These are phyloP conservation scores for Letharia lupina DNA, from an alignment of 495 filamentous ascomycete genomes.

Conservation along the genomic window DNA sequence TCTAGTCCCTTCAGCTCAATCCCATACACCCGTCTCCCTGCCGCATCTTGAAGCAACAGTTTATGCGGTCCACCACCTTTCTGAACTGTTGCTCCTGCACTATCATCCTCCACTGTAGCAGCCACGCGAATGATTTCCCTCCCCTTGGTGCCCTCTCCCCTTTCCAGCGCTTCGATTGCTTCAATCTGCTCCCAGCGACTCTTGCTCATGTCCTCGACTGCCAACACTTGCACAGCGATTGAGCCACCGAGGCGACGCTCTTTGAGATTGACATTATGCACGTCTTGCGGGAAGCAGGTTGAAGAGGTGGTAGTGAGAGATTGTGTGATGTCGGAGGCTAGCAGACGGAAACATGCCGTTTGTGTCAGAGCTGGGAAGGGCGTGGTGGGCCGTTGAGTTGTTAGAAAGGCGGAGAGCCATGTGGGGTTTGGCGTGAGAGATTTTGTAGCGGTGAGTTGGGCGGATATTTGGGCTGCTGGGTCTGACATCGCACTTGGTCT, in stretches of 20 bases:
- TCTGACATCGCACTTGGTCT: conserved; percentile 30
- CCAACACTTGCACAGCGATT: conserved; percentile 71
- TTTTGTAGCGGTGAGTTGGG: conserved; percentile 38
- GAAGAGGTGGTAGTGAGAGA: conserved; percentile 43
- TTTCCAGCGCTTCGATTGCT: conserved; percentile 68
- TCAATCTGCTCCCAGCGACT: conserved; percentile 82
- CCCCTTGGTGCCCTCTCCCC: conserved; percentile 75
- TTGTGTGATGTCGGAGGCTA: conserved; percentile 64
- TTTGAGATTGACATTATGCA: conserved; percentile 43
- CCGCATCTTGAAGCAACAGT: conserved; percentile 71
- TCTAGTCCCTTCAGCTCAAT: conserved; percentile 63
- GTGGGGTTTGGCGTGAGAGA: conserved; percentile 36
- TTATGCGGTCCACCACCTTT: conserved; percentile 58
- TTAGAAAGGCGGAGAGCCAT: conserved; percentile 40
- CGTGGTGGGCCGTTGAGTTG: conserved; percentile 42
- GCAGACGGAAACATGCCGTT: conserved; percentile 72
- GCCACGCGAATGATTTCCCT: conserved; percentile 72
- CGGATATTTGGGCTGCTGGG: conserved; percentile 31
- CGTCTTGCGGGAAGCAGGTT: conserved; percentile 50
- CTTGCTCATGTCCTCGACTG: conserved; percentile 70
- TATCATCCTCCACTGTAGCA: conserved; percentile 42
- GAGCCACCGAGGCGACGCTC: conserved; percentile 49
- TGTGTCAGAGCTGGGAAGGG: conserved; percentile 65
- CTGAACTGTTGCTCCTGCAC: conserved; percentile 30
- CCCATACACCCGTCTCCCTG: conserved; percentile 58